These are phyloP conservation scores for Microcyclosporella mali DNA, from an alignment of 2,329 filamentous ascomycete species.

Conservation along the genomic window DNA sequence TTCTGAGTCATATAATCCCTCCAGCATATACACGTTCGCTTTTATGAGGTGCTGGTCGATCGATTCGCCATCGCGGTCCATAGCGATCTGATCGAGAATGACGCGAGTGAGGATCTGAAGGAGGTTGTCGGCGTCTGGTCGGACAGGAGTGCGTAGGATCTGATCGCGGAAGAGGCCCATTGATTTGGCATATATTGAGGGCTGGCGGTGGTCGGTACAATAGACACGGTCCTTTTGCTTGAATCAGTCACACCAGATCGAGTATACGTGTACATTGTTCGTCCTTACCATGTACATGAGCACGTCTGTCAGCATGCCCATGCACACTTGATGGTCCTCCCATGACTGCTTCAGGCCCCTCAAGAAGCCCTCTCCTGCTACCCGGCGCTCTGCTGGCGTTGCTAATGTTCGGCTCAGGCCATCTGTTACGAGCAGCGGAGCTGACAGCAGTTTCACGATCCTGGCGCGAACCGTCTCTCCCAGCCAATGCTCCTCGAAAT, in stretches of 20 bases:
- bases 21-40: slow-evolving; percentile 82
- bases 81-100: slow-evolving; percentile 81
- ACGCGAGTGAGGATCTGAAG: slow-evolving; percentile 73
- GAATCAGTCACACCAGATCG: slow-evolving; percentile 19
- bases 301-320: slow-evolving; percentile 95
- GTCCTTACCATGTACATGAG: slow-evolving; percentile 75
- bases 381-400: slow-evolving; percentile 70
- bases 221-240: slow-evolving; percentile 66
- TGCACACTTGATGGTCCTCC: slow-evolving; percentile 83
- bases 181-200: slow-evolving; percentile 74
- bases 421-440: slow-evolving; percentile 54
- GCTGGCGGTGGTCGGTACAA: slow-evolving; percentile 62
- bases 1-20: slow-evolving; percentile 75
- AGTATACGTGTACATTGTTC: background rate
- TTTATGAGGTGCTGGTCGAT: slow-evolving; percentile 79
- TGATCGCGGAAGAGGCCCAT: slow-evolving; percentile 86
- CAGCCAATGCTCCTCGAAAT: slow-evolving; percentile 79
- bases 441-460: slow-evolving; percentile 65
- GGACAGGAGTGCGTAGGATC: slow-evolving; percentile 61
- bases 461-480: slow-evolving; percentile 62
- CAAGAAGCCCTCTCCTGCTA: slow-evolving; percentile 77
- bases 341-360: slow-evolving; percentile 69
- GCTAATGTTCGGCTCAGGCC: slow-evolving; percentile 35
- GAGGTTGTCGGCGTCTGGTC: slow-evolving; percentile 47
- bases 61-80: slow-evolving; percentile 84